Conservation (phyloP, 768 basidiomycete species). For the Gyrodon lividus region DNA sequence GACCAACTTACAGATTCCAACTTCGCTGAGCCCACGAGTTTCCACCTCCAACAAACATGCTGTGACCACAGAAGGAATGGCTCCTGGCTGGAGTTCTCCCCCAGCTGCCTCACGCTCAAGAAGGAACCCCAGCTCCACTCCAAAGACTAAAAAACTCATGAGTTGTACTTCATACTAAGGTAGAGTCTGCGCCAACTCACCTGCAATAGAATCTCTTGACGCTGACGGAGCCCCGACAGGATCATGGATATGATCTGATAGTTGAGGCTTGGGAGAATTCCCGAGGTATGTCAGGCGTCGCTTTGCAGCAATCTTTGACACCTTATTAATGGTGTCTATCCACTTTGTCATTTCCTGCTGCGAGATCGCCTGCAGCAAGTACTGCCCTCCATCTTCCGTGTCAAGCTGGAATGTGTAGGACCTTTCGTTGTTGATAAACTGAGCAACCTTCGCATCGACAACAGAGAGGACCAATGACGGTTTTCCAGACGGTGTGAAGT, state of each 20-base stretch:
- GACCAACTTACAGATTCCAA: conserved; percentile 71
- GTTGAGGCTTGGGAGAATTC: conserved; percentile 67
- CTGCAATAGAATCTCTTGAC: conserved; percentile 72
- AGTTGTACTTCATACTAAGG: background rate
- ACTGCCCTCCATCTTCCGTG: conserved; percentile 85
- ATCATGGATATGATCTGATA: conserved; percentile 71
- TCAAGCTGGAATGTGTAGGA: conserved; percentile 82
- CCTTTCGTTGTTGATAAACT: conserved; percentile 76
- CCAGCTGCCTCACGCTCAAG: conserved; percentile 61
- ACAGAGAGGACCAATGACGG: conserved; percentile 74
- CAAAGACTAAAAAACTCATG: conserved; percentile 52
- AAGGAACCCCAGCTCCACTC: conserved; percentile 70
- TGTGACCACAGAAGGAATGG: conserved; percentile 65
- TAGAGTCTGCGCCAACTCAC: conserved; percentile 39
- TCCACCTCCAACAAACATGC: conserved; percentile 72
- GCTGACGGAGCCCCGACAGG: conserved; percentile 46
- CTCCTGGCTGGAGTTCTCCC: conserved; percentile 49
- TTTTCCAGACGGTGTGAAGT: conserved; percentile 71
- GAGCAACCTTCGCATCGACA: conserved; percentile 66
- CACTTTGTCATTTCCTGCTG: conserved; percentile 73
- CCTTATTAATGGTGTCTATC: conserved; percentile 70
- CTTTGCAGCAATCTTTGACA: conserved; percentile 72
- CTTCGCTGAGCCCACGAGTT: conserved; percentile 70
- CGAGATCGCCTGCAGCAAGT: conserved; percentile 71
- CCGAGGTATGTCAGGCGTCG: conserved; percentile 80